Evolutionary conservation across 306 rosid genomes (phyloP).

Genomic region (Rubus parviflorus): DNA sequence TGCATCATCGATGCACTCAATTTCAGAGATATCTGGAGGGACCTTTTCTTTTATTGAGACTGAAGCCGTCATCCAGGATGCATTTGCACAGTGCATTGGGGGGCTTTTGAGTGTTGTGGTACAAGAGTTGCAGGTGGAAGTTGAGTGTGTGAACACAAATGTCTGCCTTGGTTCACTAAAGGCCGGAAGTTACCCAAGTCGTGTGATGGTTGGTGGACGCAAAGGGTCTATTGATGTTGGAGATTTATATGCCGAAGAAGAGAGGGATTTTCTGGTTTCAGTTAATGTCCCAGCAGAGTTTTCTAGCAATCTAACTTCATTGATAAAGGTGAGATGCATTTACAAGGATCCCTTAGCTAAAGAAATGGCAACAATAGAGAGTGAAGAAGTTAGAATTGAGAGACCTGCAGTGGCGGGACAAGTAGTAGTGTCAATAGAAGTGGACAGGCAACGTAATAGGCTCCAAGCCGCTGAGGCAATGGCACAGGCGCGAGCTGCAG

Average conservation of each 20-base stretch:
- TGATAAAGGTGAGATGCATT: slow-evolving; percentile 69
- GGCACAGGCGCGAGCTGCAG: slow-evolving; percentile 75
- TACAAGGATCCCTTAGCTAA: slow-evolving; percentile 83
- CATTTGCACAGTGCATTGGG: slow-evolving; percentile 98
- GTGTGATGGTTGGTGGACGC: slow-evolving; percentile 55
- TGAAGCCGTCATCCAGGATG: slow-evolving; percentile 90
- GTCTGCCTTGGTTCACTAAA: slow-evolving; percentile 57
- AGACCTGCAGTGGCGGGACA: slow-evolving; percentile 54
- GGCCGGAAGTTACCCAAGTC: slow-evolving; percentile 86
- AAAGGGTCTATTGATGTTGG: slow-evolving; percentile 75
- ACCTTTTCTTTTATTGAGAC: slow-evolving; percentile 96
- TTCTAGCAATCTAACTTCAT: slow-evolving; percentile 49
- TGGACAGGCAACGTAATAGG: slow-evolving; percentile 87
- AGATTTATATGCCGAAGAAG: slow-evolving; percentile 93
- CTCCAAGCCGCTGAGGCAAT: slow-evolving; percentile 92
- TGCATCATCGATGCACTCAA: slow-evolving; percentile 90
- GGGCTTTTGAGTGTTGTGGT: slow-evolving; percentile 91
- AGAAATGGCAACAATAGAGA: slow-evolving; percentile 51
- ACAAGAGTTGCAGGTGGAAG: slow-evolving; percentile 80
- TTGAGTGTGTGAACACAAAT: slow-evolving; percentile 62
- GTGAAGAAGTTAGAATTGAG: slow-evolving; percentile 71
- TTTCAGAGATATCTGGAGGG: slow-evolving; percentile 94
- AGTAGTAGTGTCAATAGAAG: slow-evolving; percentile 75
- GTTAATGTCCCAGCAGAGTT: slow-evolving; percentile 64
- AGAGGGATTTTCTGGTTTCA: slow-evolving; percentile 89